Evolutionary conservation across 2,329 filamentous ascomycete genomes (phyloP).

Genomic region (Colletotrichum navitas): DNA sequence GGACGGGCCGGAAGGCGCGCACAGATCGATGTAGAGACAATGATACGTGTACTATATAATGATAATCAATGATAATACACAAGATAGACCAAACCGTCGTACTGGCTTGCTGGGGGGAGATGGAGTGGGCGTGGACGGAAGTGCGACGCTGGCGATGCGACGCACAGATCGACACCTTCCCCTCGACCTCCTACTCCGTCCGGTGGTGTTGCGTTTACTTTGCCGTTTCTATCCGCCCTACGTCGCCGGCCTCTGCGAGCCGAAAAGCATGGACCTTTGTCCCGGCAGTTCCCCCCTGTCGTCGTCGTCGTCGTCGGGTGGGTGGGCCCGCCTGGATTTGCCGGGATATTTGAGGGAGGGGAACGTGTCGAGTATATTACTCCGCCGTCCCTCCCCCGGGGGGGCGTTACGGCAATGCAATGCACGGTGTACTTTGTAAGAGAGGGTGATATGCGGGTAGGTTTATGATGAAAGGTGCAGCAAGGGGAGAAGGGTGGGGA

Average conservation of each 20-base stretch:
- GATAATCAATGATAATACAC: constrained; percentile 30
- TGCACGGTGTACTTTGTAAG: not conserved
- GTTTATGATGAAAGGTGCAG: not conserved
- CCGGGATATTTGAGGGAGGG: too few species aligned
- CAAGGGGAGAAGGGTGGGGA: too few species aligned
- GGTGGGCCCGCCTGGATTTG: too few species aligned
- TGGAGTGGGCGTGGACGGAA: not conserved
- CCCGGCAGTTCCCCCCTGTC: too few species aligned
- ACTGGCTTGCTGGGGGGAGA: not conserved
- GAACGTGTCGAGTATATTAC: not conserved
- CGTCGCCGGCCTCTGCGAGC: too few species aligned
- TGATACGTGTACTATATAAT: not conserved
- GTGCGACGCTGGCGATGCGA: not conserved
- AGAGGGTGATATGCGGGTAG: not conserved
- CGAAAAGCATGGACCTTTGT: too few species aligned
- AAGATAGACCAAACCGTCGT: not conserved
- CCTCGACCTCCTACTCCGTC: not conserved
- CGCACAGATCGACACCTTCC: not conserved
- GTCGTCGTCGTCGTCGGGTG: too few species aligned
- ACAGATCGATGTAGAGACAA: not conserved
- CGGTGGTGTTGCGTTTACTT: not conserved
- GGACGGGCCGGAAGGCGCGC: not conserved
- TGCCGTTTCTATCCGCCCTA: too few species aligned
- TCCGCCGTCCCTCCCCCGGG: not conserved
- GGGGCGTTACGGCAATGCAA: not conserved